Base-by-base conservation (phyloP, 495 filamentous ascomycete genomes). In the Chaetomium fimeti region DNA sequence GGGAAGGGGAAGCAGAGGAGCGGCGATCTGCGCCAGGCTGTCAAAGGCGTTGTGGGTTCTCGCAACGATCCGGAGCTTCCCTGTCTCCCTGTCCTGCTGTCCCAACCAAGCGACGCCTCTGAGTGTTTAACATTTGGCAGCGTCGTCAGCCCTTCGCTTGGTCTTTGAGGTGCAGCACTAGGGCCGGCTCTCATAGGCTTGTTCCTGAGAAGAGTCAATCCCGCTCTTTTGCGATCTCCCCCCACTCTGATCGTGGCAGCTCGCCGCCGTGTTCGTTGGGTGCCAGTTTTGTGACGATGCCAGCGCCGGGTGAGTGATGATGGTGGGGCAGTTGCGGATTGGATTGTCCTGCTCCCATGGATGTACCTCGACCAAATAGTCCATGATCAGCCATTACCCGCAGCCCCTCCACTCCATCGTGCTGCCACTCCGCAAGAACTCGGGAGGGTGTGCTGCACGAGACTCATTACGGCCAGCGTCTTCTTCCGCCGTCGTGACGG, bases 361-460 rank as follows among this genome's bases (percentile, higher is more conserved):
- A 48, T 51, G 47, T 60, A 32, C 58, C 45, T 52, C 47, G 29
- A 62, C 60, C 32, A 24, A 54, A 42, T 27, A 13, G 60, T 43
- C 47, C 29, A 54, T 62, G 60, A 53, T 45, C 60, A 62, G 22
- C 60, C 8, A 51, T 28, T 53, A 22, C 36, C 47, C 32, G 47
- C 48, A 54, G 13, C 56, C 60, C 28, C 29, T 15, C 24, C 27
- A 49, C 28, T 15, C 6, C 25, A 20, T 28, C 16, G 28, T 24
- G 45, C 58, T 38, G 58, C 47, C 12, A 18, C 22, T 58, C 9
- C 55, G 20, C 55, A 43, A 32, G 24, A 11, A 28, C 25, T 32
- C 11, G 22, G 20, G 28, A 43, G 47, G 16, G 58, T 48, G 43
- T 27, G 58, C 29, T 51, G 28, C 45, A 60, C 25, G 58, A 51